A percentile compares a stretch with the other conserved stretches of the same genome.
These are phyloP conservation scores for Aspergillus mulundensis DNA, from an alignment of 495 filamentous ascomycete genomes.

Conservation along the genomic window DNA sequence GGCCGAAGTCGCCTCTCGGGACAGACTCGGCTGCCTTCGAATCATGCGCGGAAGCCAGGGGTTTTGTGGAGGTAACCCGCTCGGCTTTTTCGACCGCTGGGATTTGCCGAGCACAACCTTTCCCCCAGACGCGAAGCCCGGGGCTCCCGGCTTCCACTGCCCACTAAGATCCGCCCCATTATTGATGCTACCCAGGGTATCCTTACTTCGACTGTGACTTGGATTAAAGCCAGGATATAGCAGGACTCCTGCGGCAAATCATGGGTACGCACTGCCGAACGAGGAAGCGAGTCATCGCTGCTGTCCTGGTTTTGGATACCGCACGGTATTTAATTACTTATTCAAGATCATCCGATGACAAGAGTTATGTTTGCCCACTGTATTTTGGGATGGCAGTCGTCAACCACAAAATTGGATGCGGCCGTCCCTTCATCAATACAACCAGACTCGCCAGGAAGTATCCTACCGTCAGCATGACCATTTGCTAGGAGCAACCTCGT, in stretches of 20 bases:
- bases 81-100: background rate
- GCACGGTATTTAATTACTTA: too few species aligned
- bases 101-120: conserved; percentile 1
- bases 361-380: too few species aligned
- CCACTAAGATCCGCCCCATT: background rate
- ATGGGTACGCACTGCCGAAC: background rate
- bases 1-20: background rate
- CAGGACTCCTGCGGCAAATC: background rate
- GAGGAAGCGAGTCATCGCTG: too few species aligned
- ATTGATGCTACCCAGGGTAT: background rate
- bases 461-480: too few species aligned
- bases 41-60: background rate
- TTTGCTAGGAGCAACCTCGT: too few species aligned
- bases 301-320: too few species aligned
- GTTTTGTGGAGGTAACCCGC: background rate
- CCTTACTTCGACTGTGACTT: background rate
- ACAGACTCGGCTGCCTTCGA: background rate
- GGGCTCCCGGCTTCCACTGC: background rate
- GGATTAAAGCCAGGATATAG: background rate
- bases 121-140: background rate
- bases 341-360: too few species aligned
- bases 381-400: too few species aligned
- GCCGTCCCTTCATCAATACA: too few species aligned
- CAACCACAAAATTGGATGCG: too few species aligned
- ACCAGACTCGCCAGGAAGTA: too few species aligned